Percentiles rank a stretch among this genome's conserved stretches.
phyloP scores from a whole-genome alignment of 176 grass and related monocot genomes.

The Olyra latifolia region DNA sequence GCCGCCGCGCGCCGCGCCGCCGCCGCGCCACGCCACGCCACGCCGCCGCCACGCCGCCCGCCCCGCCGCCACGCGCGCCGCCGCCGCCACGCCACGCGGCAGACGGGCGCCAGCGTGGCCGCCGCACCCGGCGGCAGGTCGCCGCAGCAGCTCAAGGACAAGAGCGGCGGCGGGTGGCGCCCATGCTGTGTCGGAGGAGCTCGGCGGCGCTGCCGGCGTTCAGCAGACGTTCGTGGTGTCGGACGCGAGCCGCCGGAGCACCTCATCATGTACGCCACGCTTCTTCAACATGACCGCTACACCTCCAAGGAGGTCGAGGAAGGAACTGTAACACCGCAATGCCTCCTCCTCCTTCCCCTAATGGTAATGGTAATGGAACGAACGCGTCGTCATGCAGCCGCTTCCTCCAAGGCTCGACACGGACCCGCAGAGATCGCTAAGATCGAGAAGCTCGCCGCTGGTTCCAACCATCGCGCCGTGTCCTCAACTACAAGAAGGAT shows the following conservation, averaged over 20 bases:
- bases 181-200: constrained; percentile 70
- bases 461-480: constrained; percentile 69
- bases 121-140: constrained; percentile 38
- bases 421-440: constrained; percentile 70
- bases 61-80: no score
- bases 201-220: constrained; percentile 64
- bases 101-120: constrained; percentile 69
- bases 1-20: no score
- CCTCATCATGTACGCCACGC: constrained; percentile 72
- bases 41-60: no score
- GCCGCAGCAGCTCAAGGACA: constrained; percentile 18
- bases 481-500: constrained; percentile 95
- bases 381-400: constrained; percentile 59
- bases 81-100: constrained; percentile 67
- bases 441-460: constrained; percentile 67
- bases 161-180: not conserved
- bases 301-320: constrained; percentile 62
- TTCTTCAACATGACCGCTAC: constrained; percentile 84
- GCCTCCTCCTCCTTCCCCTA: not conserved
- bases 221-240: constrained; percentile 81
- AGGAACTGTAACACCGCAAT: constrained; percentile 48
- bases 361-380: not conserved
- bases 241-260: constrained; percentile 58
- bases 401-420: constrained; percentile 84
- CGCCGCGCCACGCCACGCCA: no score